These are phyloP conservation scores for Aspergillus fructus DNA, from an alignment of 2,329 filamentous ascomycete species.

Conservation along the genomic window DNA sequence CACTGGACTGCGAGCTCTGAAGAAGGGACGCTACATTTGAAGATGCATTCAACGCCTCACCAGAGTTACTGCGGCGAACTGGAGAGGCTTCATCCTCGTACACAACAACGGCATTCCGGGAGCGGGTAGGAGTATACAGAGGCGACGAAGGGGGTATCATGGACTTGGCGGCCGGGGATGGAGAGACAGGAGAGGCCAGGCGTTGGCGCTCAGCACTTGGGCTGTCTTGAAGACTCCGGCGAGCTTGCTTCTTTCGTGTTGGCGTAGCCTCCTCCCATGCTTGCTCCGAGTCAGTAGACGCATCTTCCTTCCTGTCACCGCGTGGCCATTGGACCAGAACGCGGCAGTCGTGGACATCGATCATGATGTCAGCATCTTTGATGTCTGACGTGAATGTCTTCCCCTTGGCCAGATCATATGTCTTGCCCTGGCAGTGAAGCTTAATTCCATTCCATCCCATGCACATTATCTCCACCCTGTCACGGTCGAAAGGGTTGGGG, in stretches of 20 bases:
- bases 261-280: slow-evolving; percentile 63
- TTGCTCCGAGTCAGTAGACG: slow-evolving; percentile 61
- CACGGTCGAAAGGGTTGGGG: slow-evolving; percentile 64
- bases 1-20: slow-evolving; percentile 33
- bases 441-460: slow-evolving; percentile 95
- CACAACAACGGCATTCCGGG: slow-evolving; percentile 54
- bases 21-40: slow-evolving; percentile 29
- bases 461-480: slow-evolving; percentile 84
- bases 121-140: slow-evolving; percentile 44
- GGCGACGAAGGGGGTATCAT: slow-evolving; percentile 44
- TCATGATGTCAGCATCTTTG: slow-evolving; percentile 83
- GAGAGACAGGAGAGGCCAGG: slow-evolving; percentile 76
- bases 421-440: slow-evolving; percentile 84
- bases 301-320: slow-evolving; percentile 53
- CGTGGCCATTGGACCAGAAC: slow-evolving; percentile 88
- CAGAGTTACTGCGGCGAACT: slow-evolving; percentile 43
- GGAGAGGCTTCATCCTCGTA: slow-evolving; percentile 70
- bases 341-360: slow-evolving; percentile 90
- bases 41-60: slow-evolving; percentile 27
- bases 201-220: slow-evolving; percentile 60
- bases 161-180: slow-evolving; percentile 56
- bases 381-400: slow-evolving; percentile 90
- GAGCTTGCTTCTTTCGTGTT: slow-evolving; percentile 31
- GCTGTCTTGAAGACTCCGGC: slow-evolving; percentile 35
- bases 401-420: slow-evolving; percentile 82